These are phyloP conservation scores for Xylaria sp. DNA, from an alignment of 2,329 filamentous ascomycete genomes.

Conservation along the genomic window DNA sequence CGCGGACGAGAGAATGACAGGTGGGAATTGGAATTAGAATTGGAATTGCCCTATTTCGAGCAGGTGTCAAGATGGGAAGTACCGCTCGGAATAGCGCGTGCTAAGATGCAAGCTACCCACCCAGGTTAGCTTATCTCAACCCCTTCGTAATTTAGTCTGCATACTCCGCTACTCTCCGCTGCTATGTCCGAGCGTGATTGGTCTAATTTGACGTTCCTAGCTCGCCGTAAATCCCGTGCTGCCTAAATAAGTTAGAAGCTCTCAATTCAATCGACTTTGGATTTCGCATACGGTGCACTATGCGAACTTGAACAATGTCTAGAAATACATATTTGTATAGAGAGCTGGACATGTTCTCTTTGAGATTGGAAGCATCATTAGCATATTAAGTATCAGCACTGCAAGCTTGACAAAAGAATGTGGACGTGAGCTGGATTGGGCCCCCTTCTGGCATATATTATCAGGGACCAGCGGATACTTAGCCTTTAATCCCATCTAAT, in stretches of 20 bases:
- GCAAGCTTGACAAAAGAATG: background rate
- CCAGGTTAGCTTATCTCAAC: constrained; percentile 11
- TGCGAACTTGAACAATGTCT: too few species aligned
- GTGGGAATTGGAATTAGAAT: constrained; percentile 32
- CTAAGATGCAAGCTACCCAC: constrained; percentile 22
- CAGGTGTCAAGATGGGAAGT: constrained; percentile 38
- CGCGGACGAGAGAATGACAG: constrained; percentile 24
- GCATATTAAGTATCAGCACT: too few species aligned
- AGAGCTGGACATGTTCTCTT: background rate
- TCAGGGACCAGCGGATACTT: constrained; percentile 6
- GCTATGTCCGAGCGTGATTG: background rate
- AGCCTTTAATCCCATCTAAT: background rate
- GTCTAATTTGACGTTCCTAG: constrained; percentile 4
- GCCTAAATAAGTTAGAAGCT: constrained; percentile 14
- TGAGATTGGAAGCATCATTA: background rate
- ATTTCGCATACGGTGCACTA: background rate
- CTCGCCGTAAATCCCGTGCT: constrained; percentile 15
- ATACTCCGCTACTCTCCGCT: background rate
- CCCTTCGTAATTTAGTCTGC: constrained; percentile 1
- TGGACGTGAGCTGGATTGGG: background rate
- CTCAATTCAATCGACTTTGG: background rate
- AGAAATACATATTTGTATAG: too few species aligned
- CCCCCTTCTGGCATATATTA: constrained; percentile 18
- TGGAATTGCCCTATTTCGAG: constrained; percentile 31
- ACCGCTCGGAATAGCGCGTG: constrained; percentile 32